Evolutionary conservation across 306 rosid genomes (phyloP).

Genomic region (Carpinus fangiana): DNA sequence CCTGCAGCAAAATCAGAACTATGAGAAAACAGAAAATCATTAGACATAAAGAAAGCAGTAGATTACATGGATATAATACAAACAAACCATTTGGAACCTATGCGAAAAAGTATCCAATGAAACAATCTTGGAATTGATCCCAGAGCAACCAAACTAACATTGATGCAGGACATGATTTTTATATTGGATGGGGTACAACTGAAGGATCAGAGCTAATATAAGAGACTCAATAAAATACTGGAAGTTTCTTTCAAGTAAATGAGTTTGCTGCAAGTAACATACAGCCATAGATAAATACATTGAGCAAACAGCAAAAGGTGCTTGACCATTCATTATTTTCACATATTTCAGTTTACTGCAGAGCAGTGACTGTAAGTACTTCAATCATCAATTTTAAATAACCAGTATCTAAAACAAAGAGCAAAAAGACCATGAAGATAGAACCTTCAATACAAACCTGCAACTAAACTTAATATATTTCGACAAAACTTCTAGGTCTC

Average conservation of each 20-base stretch:
- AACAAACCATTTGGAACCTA: conserved; percentile 10
- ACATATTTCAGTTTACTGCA: neutral
- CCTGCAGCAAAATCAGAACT: conserved; percentile 52
- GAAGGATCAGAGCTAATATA: conserved; percentile 7
- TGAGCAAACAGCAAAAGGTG: neutral
- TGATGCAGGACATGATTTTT: conserved; percentile 5
- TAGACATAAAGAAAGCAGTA: conserved; percentile 23
- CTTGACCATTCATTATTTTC: neutral
- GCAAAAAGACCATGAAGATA: neutral
- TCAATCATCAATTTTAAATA: neutral
- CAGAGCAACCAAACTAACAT: conserved; percentile 9
- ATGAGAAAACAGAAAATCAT: conserved; percentile 21
- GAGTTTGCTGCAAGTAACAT: neutral
- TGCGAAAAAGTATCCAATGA: conserved; percentile 6
- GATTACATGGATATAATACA: neutral
- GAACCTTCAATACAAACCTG: neutral
- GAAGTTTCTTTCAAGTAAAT: neutral
- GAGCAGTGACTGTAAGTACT: neutral
- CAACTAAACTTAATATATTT: neutral
- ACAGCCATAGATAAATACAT: neutral
- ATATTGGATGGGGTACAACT: neutral
- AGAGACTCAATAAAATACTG: conserved; percentile 5
- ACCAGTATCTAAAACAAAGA: neutral
- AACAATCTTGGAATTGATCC: conserved; percentile 5
- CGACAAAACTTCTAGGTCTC: neutral